Conservation (phyloP, 192 early-diverging fungal genomes). For the Dissophora globulifera region DNA sequence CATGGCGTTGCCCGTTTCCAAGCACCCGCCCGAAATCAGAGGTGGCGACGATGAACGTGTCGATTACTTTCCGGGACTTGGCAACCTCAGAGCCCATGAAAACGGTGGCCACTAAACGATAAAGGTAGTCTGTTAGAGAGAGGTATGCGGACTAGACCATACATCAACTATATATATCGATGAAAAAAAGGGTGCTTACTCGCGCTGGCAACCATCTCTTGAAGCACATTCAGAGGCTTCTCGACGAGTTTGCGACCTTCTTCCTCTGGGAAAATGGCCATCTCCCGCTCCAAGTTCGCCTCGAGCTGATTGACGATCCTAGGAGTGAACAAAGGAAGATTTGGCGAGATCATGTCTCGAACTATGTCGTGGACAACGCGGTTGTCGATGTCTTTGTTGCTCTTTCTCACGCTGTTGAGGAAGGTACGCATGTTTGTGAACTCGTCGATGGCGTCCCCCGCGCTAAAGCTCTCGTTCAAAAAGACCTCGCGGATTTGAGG, state of each 20-base stretch:
- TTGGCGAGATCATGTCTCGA: slow-evolving; percentile 35
- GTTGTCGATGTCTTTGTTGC: slow-evolving; percentile 10
- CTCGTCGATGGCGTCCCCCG: slow-evolving; percentile 28
- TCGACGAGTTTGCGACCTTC: slow-evolving; percentile 18
- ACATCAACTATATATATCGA: too few species aligned
- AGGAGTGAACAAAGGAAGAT: slow-evolving; percentile 25
- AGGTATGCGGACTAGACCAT: too few species aligned
- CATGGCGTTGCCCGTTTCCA: too few species aligned
- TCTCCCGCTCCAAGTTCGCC: slow-evolving; percentile 11
- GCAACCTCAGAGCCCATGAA: too few species aligned
- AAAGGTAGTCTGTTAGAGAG: too few species aligned
- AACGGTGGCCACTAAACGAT: slow-evolving; percentile 19
- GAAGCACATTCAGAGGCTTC: slow-evolving; percentile 20
- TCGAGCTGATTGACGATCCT: slow-evolving; percentile 28
- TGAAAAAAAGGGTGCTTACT: slow-evolving; percentile 30
- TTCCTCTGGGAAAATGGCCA: neutral
- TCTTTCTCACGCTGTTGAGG: slow-evolving; percentile 16
- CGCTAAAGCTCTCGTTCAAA: slow-evolving; percentile 25
- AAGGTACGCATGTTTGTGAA: slow-evolving; percentile 19
- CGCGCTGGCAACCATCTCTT: slow-evolving; percentile 47
- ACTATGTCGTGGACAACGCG: slow-evolving; percentile 27
- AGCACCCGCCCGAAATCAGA: too few species aligned
- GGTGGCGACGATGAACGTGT: too few species aligned
- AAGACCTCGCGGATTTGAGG: slow-evolving; percentile 45
- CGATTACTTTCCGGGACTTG: too few species aligned